A percentile compares a stretch with the other conserved stretches of the same genome.
Evolutionary conservation across 2,329 filamentous ascomycete genomes (phyloP).

Genomic region (Fusarium continuum): DNA sequence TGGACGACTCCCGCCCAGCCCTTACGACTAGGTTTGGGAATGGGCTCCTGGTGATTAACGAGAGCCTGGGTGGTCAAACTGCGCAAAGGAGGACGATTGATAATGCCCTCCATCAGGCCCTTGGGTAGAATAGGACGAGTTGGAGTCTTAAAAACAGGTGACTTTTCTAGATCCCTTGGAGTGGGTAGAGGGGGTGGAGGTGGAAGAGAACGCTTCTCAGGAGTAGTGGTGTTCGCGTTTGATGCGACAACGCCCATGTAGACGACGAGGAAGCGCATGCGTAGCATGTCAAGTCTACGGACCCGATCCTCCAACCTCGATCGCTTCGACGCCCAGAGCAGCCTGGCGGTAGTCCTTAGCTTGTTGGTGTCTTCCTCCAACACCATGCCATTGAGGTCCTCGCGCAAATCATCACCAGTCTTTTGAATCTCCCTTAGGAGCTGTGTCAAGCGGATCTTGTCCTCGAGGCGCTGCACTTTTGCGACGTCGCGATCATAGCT

Average conservation of each 20-base stretch:
- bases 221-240: slow-evolving; percentile 38
- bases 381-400: slow-evolving; percentile 64
- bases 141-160: slow-evolving; percentile 43
- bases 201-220: slow-evolving; percentile 46
- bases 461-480: slow-evolving; percentile 66
- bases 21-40: slow-evolving; percentile 53
- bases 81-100: slow-evolving; percentile 59
- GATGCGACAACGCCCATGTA: slow-evolving; percentile 68
- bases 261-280: slow-evolving; percentile 71
- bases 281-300: slow-evolving; percentile 66
- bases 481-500: slow-evolving; percentile 69
- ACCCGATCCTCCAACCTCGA: slow-evolving; percentile 65
- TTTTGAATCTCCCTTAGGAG: slow-evolving; percentile 70
- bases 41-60: slow-evolving; percentile 61
- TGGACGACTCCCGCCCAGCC: slow-evolving; percentile 72
- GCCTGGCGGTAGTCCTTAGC: slow-evolving; percentile 58
- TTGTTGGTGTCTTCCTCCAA: slow-evolving; percentile 55
- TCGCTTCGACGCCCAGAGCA: slow-evolving; percentile 68
- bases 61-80: slow-evolving; percentile 61
- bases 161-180: slow-evolving; percentile 50
- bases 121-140: slow-evolving; percentile 51
- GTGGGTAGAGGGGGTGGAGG: slow-evolving; percentile 41
- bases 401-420: slow-evolving; percentile 67
- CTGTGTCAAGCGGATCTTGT: slow-evolving; percentile 67
- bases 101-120: slow-evolving; percentile 55